phyloP scores from a whole-genome alignment of 768 basidiomycete genomes.

The Hemileccinum rubropunctum region DNA sequence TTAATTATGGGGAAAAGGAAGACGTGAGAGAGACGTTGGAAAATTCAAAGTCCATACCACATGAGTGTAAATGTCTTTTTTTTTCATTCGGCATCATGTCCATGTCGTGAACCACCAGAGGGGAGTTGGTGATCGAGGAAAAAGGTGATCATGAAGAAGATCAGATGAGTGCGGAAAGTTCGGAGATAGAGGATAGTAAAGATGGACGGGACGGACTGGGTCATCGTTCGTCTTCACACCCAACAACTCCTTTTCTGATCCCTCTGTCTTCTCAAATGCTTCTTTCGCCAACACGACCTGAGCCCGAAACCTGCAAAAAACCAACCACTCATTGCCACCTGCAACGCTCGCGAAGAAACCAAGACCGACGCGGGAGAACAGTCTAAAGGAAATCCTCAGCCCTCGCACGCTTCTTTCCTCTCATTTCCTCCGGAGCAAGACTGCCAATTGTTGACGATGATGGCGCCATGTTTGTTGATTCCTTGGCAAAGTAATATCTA shows the following conservation, averaged over 20 bases:
- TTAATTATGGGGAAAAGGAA: slow-evolving; percentile 13
- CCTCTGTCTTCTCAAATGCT: neutral
- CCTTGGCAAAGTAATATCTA: slow-evolving; percentile 58
- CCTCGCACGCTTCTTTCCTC: slow-evolving; percentile 81
- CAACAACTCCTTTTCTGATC: neutral
- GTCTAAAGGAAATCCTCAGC: slow-evolving; percentile 80
- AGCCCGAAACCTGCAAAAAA: slow-evolving; percentile 31
- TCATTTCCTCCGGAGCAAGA: slow-evolving; percentile 49
- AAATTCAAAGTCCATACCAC: slow-evolving; percentile 28
- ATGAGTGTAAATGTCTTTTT: slow-evolving; percentile 13
- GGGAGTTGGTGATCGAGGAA: slow-evolving; percentile 14
- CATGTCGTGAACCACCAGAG: slow-evolving; percentile 2
- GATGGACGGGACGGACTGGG: slow-evolving; percentile 37
- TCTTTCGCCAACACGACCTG: slow-evolving; percentile 17
- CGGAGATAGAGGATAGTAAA: slow-evolving; percentile 22
- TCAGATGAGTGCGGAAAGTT: slow-evolving; percentile 27
- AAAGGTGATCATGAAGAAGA: slow-evolving; percentile 8
- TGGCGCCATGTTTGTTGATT: slow-evolving; percentile 29
- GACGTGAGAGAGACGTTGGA: slow-evolving; percentile 19
- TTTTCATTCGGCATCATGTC: slow-evolving; percentile 9
- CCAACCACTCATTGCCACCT: slow-evolving; percentile 30
- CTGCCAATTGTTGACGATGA: slow-evolving; percentile 27
- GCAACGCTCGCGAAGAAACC: slow-evolving; percentile 27
- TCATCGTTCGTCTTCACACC: slow-evolving; percentile 22
- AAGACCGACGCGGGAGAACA: slow-evolving; percentile 24